Evolutionary conservation across 2,329 filamentous ascomycete genomes (phyloP).

Genomic region (Fusarium sp.): DNA sequence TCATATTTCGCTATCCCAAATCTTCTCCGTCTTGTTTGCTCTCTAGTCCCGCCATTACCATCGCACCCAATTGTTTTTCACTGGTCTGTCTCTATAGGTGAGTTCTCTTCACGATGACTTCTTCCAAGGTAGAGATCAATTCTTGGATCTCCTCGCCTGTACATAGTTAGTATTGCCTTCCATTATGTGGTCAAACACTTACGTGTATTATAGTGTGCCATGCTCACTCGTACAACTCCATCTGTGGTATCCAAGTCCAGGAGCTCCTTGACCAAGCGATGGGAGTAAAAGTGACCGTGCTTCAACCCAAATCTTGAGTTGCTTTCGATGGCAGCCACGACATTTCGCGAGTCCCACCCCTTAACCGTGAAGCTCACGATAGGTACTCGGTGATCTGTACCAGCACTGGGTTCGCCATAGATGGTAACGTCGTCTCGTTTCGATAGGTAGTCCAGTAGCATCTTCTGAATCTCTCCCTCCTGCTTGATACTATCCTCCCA

Average conservation of each 20-base stretch:
- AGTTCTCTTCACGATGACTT: neutral
- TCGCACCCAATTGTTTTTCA: neutral
- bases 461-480: conserved; percentile 68
- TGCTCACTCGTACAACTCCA: conserved; percentile 75
- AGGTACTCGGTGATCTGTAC: conserved; percentile 64
- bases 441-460: conserved; percentile 69
- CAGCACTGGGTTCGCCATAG: conserved; percentile 64
- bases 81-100: too few relatives aligned
- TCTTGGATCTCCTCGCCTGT: conserved; percentile 11
- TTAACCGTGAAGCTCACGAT: conserved; percentile 75
- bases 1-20: accelerated
- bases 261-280: conserved; percentile 69
- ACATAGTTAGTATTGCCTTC: neutral
- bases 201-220: conserved; percentile 79
- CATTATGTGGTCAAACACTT: conserved; percentile 45
- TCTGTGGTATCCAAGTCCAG: conserved; percentile 65
- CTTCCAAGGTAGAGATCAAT: neutral
- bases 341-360: conserved; percentile 64
- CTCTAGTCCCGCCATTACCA: neutral
- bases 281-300: conserved; percentile 76
- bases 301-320: conserved; percentile 70
- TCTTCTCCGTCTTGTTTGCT: neutral
- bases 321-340: conserved; percentile 72
- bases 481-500: conserved; percentile 68
- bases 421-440: conserved; percentile 65